These are phyloP conservation scores for Ganoderma leucocontextum DNA, from an alignment of 1,284 basidiomycete species.

Conservation along the genomic window DNA sequence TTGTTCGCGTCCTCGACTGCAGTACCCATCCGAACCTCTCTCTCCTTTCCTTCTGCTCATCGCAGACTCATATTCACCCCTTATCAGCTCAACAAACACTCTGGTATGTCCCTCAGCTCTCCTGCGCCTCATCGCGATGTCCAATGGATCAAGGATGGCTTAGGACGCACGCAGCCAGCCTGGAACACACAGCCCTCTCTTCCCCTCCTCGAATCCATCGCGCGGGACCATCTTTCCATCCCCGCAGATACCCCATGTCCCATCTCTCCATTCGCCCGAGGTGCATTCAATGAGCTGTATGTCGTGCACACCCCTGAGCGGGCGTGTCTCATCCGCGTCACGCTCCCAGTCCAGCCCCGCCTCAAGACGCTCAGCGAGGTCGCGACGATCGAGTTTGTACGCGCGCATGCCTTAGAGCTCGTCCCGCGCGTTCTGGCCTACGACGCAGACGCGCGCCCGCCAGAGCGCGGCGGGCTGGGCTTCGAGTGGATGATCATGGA, in stretches of 20 bases:
- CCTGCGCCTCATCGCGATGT: neutral
- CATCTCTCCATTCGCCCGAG: neutral
- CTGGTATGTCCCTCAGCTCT: neutral
- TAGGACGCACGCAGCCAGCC: neutral
- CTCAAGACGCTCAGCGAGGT: constrained; percentile 1
- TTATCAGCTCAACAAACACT: neutral
- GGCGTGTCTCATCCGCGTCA: constrained; percentile 1
- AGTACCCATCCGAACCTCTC: neutral
- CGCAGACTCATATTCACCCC: too few relatives aligned
- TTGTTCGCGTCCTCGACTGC: too few relatives aligned
- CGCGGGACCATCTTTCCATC: neutral
- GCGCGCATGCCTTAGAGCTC: neutral
- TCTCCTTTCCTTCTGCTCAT: neutral
- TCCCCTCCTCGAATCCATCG: neutral
- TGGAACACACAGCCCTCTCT: neutral
- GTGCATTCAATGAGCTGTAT: neutral
- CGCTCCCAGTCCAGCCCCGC: neutral
- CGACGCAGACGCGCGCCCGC: neutral
- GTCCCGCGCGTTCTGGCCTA: neutral
- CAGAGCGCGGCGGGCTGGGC: neutral
- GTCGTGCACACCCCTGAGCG: neutral
- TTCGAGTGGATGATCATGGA: constrained; percentile 3
- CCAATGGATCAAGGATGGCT: neutral
- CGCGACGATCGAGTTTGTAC: neutral
- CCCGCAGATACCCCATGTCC: neutral